Conservation (phyloP, 371 early-diverging fungal genomes). For the Dichotomocladium elegans region DNA sequence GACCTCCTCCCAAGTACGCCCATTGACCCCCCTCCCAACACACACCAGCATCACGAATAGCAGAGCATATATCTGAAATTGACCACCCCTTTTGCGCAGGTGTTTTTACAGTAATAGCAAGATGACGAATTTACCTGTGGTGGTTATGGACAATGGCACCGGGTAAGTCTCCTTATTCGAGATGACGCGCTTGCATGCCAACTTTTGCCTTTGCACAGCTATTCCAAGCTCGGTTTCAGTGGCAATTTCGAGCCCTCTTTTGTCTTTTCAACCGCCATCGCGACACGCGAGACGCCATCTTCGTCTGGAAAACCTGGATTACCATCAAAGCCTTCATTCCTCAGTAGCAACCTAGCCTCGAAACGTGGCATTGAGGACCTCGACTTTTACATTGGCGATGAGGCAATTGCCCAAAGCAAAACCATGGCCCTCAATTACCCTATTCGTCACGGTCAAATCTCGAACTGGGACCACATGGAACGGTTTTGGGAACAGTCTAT, state of each 20-base stretch:
- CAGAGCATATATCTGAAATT: too few relatives aligned
- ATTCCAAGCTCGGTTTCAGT: conserved; percentile 97
- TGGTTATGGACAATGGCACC: conserved; percentile 94
- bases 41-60: too few relatives aligned
- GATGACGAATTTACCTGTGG: conserved; percentile 65
- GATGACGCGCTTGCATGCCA: not conserved
- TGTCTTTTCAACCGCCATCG: conserved; percentile 93
- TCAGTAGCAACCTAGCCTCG: conserved; percentile 77
- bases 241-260: conserved; percentile 96
- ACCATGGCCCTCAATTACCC: conserved; percentile 84
- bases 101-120: too few relatives aligned
- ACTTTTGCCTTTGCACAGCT: conserved; percentile 49
- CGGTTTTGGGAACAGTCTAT: conserved; percentile 95
- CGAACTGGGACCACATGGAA: conserved; percentile 95
- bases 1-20: too few relatives aligned
- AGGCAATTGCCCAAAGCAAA: conserved; percentile 86
- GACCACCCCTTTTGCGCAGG: too few relatives aligned
- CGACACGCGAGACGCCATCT: conserved; percentile 63
- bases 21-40: too few relatives aligned
- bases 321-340: conserved; percentile 58
- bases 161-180: conserved; percentile 57
- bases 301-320: conserved; percentile 51
- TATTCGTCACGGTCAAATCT: conserved; percentile 87
- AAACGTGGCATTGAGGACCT: conserved; percentile 96
- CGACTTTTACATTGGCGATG: conserved; percentile 96